phyloP scores from a whole-genome alignment of 257 asterid genomes.

The Solanum neorickii region DNA sequence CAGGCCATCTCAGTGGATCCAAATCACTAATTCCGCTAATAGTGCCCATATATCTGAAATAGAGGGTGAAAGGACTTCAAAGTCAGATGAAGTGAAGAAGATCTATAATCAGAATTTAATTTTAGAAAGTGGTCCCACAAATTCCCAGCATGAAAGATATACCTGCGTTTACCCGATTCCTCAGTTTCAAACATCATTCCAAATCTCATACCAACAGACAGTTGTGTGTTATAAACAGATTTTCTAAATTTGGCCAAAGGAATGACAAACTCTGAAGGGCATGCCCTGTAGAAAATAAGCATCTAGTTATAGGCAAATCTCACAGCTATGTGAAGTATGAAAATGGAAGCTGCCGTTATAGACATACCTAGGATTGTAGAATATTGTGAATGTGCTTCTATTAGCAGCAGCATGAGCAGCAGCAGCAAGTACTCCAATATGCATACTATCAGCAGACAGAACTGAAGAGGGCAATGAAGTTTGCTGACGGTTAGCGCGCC shows the following conservation, averaged over 20 bases:
- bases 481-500: slow-evolving; percentile 87
- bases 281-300: slow-evolving; percentile 46
- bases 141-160: background rate
- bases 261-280: slow-evolving; percentile 88
- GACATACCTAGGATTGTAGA: slow-evolving; percentile 82
- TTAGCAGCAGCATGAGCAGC: slow-evolving; percentile 98
- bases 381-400: slow-evolving; percentile 71
- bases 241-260: slow-evolving; percentile 68
- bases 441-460: slow-evolving; percentile 98
- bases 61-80: background rate
- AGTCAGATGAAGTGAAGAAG: background rate
- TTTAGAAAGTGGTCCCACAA: background rate
- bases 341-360: background rate
- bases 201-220: slow-evolving; percentile 82
- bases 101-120: background rate
- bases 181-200: slow-evolving; percentile 99
- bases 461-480: slow-evolving; percentile 83
- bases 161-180: slow-evolving; percentile 91
- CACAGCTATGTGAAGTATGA: background rate
- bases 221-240: slow-evolving; percentile 59
- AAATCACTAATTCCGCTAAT: slow-evolving; percentile 60
- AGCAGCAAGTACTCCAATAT: slow-evolving; percentile 95
- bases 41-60: slow-evolving; percentile 79
- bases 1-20: slow-evolving; percentile 94
- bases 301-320: background rate